Evolutionary conservation across 371 early-diverging fungal species (phyloP).

Genomic region (Mortierella polycephala): DNA sequence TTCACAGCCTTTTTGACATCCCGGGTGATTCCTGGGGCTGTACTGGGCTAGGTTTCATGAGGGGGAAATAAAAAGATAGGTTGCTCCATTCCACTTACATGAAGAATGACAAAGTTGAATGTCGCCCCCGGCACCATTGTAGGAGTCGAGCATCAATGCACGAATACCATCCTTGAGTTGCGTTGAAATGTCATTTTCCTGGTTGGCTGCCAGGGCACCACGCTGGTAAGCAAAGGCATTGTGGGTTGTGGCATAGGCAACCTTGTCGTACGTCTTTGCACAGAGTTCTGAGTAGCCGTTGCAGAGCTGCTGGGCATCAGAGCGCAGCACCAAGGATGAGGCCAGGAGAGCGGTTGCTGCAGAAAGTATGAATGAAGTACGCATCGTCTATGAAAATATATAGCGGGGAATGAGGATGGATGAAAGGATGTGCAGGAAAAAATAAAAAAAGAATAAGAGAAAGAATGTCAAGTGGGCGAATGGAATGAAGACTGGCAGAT

Average conservation of each 20-base stretch:
- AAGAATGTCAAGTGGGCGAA: too few species aligned
- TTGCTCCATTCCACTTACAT: slow-evolving; percentile 51
- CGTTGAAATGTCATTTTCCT: slow-evolving; percentile 64
- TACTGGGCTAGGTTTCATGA: not conserved
- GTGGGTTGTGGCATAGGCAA: slow-evolving; percentile 77
- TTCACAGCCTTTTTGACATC: too few species aligned
- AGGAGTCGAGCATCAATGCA: slow-evolving; percentile 76
- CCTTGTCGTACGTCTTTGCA: slow-evolving; percentile 61
- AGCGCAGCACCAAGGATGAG: slow-evolving; percentile 10
- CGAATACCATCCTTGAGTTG: slow-evolving; percentile 81
- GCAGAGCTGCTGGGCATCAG: slow-evolving; percentile 60
- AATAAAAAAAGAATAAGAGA: too few species aligned
- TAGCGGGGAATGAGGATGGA: too few species aligned
- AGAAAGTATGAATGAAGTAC: slow-evolving; percentile 28
- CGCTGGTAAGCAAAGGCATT: slow-evolving; percentile 75
- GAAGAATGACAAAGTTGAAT: slow-evolving; percentile 77
- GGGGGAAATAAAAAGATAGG: not conserved
- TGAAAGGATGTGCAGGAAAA: too few species aligned
- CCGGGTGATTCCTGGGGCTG: not conserved
- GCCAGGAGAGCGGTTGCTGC: slow-evolving; percentile 19
- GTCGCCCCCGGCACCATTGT: slow-evolving; percentile 49
- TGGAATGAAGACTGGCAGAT: too few species aligned
- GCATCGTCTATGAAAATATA: slow-evolving; percentile 9
- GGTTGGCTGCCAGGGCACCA: slow-evolving; percentile 69
- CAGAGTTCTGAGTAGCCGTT: slow-evolving; percentile 81